A percentile compares a stretch with the other conserved stretches of the same genome.
Conservation (phyloP, 768 basidiomycete species). For the Megacollybia marginata region DNA sequence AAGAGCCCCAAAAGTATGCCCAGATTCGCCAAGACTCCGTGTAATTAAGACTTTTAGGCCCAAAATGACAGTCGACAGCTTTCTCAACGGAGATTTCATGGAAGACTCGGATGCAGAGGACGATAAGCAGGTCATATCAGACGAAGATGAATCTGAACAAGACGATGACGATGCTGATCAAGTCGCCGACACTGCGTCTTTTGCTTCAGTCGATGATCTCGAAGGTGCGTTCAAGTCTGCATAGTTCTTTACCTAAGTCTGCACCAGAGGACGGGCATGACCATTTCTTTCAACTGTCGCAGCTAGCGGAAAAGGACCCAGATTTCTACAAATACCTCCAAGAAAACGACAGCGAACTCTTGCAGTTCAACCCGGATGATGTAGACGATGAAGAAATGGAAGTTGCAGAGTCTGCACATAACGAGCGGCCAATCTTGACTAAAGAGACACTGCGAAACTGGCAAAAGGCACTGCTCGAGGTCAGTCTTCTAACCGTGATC, state of each 20-base stretch:
- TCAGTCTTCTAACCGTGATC: constrained; percentile 21
- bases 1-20: constrained; percentile 24
- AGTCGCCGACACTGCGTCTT: constrained; percentile 43
- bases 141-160: constrained; percentile 24
- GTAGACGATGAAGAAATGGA: constrained; percentile 38
- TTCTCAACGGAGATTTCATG: constrained; percentile 70
- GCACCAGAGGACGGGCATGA: constrained; percentile 56
- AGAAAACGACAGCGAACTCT: constrained; percentile 89
- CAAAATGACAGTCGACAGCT: constrained; percentile 69
- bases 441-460: constrained; percentile 66
- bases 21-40: constrained; percentile 6
- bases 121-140: constrained; percentile 20
- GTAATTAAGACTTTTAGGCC: constrained; percentile 20
- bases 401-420: constrained; percentile 33
- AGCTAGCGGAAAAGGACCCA: constrained; percentile 94
- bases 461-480: constrained; percentile 88
- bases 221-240: constrained; percentile 39
- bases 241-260: not conserved
- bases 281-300: constrained; percentile 78
- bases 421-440: constrained; percentile 53
- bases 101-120: constrained; percentile 47
- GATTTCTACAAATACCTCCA: constrained; percentile 98
- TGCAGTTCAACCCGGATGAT: constrained; percentile 60
- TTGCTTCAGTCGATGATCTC: constrained; percentile 72
- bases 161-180: constrained; percentile 34